Conservation (phyloP, 2,329 filamentous ascomycete genomes). For the Zymoseptoria ardabiliae region DNA sequence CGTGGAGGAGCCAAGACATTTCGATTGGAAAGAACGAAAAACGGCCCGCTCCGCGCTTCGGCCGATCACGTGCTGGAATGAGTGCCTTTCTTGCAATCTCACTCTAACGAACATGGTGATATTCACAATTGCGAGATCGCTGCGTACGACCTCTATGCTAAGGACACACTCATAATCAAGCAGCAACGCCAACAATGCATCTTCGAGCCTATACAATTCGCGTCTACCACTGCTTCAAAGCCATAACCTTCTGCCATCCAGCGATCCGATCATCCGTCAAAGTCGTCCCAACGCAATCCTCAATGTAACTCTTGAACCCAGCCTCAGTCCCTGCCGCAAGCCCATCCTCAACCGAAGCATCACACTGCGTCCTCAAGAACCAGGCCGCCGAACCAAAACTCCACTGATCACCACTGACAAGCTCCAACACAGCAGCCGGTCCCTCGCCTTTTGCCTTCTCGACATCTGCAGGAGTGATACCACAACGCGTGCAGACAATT, state of each 20-base stretch:
- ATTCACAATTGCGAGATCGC: too few species aligned
- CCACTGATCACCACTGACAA: slow-evolving; percentile 45
- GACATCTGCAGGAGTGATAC: slow-evolving; percentile 24
- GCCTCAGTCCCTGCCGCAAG: slow-evolving; percentile 41
- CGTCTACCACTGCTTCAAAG: slow-evolving; percentile 21
- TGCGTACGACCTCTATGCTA: too few species aligned
- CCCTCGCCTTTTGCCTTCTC: slow-evolving; percentile 28
- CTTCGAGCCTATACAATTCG: background rate
- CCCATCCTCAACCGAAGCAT: slow-evolving; percentile 33
- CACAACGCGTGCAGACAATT: slow-evolving; percentile 19
- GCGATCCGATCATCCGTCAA: slow-evolving; percentile 39
- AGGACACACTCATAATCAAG: background rate
- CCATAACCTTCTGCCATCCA: slow-evolving; percentile 45
- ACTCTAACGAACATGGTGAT: background rate
- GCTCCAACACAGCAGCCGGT: slow-evolving; percentile 41
- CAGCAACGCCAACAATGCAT: background rate
- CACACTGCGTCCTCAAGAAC: slow-evolving; percentile 53
- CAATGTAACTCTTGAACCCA: slow-evolving; percentile 50
- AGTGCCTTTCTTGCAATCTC: background rate
- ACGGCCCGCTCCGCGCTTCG: background rate
- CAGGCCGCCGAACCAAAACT: slow-evolving; percentile 55
- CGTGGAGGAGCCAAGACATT: background rate
- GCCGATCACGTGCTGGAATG: background rate
- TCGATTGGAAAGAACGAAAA: background rate
- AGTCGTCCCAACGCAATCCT: slow-evolving; percentile 46